Evolutionary conservation across 1,284 basidiomycete genomes (phyloP), one percentile per base, ranked within the genome.

Genomic region (Ceratobasidium sp.): DNA sequence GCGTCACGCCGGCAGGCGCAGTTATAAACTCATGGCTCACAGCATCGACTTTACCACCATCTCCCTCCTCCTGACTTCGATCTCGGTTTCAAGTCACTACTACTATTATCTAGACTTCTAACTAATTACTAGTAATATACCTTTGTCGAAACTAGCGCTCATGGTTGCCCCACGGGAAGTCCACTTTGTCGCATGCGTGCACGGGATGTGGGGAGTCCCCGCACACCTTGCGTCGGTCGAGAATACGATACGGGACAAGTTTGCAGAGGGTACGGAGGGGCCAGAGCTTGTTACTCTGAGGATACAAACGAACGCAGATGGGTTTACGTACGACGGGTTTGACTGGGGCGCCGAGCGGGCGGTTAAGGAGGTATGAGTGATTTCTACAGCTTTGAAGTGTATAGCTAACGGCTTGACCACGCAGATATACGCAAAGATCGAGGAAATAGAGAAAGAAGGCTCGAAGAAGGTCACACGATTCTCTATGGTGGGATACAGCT

Each of bases 141-240:
- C 53, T 55, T 63, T 55, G 18, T n/a, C 63, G n/a, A 46, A 49
- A 49, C 46, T 49, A 49, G 46, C 46, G 46, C 46, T 9, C 20
- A 66, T 66, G 63, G 33, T 53, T 53, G 53, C 33, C 53, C 51
- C 73, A 23, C 56, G 69, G 23, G 44, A 72, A 2, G 81, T 85
- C 13, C 93, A 93, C 81, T 87, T 94, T 13, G 87, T 93, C 20
- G 91, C 95, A 40, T 88, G 94, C 77, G 89, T 94, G 56, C 94
- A 95, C 82, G 95, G 95, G 51, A 94, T 96, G 90, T 96, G 94
- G 94, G 94, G 95, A 1, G 89, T 91, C 81, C 91, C 94, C 0
- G 70, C 77, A 56, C 88, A 93, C 82, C 60, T 63, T 20, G 1
- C 12, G 10, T 49, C 46, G 46, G 18, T 49, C 46, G 49, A 76